Evolutionary conservation across 2,329 filamentous ascomycete species (phyloP).

Genomic region (Verticillium nubilum): DNA sequence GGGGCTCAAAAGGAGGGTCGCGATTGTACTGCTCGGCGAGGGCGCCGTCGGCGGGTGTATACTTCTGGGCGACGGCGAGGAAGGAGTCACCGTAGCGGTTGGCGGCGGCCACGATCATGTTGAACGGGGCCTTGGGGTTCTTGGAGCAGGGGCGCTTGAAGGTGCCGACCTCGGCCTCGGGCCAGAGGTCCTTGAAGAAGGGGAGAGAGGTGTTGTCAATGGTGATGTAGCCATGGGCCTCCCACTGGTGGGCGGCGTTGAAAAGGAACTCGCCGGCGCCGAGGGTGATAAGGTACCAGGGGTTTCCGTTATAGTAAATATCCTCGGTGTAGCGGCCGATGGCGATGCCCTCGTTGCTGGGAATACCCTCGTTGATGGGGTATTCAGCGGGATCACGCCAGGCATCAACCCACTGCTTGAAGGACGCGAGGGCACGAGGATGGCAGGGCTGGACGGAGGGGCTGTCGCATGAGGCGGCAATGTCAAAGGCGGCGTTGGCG

Average conservation of each 20-base stretch:
- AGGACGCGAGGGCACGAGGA: conserved; percentile 42
- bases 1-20: conserved; percentile 24
- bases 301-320: conserved; percentile 50
- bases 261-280: conserved; percentile 55
- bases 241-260: conserved; percentile 50
- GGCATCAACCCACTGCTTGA: conserved; percentile 49
- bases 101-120: conserved; percentile 37
- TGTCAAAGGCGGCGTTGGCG: conserved; percentile 44
- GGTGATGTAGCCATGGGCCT: conserved; percentile 36
- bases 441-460: conserved; percentile 54
- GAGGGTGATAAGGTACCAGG: conserved; percentile 52
- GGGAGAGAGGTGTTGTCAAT: conserved; percentile 45
- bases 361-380: conserved; percentile 42
- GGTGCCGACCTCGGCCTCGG: conserved; percentile 38
- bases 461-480: conserved; percentile 42
- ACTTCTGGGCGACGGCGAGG: conserved; percentile 38
- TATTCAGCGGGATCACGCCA: conserved; percentile 45
- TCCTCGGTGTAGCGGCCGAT: conserved; percentile 45
- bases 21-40: conserved; percentile 45
- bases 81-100: conserved; percentile 51
- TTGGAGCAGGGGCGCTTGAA: conserved; percentile 27
- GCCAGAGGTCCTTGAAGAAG: conserved; percentile 49
- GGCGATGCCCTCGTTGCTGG: conserved; percentile 35
- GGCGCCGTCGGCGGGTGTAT: conserved; percentile 40
- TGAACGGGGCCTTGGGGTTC: conserved; percentile 27